Base-by-base conservation (phyloP, 202 grass and related monocot species). In the Dendrocalamus latiflorus region DNA sequence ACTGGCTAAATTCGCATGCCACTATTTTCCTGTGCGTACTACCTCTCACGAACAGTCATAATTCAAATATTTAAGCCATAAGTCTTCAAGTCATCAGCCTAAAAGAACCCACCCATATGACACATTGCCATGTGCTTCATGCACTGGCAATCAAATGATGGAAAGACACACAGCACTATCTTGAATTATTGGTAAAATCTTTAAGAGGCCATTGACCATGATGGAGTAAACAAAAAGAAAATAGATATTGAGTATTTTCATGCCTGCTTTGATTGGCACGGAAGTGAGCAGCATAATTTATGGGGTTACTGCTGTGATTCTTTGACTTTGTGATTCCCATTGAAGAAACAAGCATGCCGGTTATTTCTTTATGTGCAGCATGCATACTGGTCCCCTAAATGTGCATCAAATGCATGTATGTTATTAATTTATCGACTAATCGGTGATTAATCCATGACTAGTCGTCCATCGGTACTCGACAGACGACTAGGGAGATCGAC, bases 261-360 rank as follows among this genome's bases (percentile, higher is more conserved):
- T 83, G 74, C 33, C 43, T 83, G 42, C 43, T 86, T 83, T 73
- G 64, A 48, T 69, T 74, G 60, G 4, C 13, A 37, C 25, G 10
- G 6, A 44, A 50, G 30, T 16, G 28, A 65, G 67, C 9, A 59
- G 22, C 57, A 68, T 82, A 82, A 10, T 62, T 49, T 64, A 68
- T 42, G 47, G 3, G 14, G 9, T 74, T 74, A 59, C 34, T 20
- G 1, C 25, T 78, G 33, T 13, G 53, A 61, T 53, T 73, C 47
- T 66, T 59, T 89, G 56, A 85, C 82, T 83, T 74, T 62, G 1
- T 72, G 13, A 71, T 60, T 62, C 6, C 22, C 44, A 25, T 79
- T 56, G 53, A 74, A 86, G 59, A 50, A 86, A 73, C 70, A 59
- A 57, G 21, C 30, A 68, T 43, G 15, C 20, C 43, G 38, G 22